Evolutionary conservation across 352 stramenopile species (phyloP).

Genomic region (Phytophthora aleatoria): DNA sequence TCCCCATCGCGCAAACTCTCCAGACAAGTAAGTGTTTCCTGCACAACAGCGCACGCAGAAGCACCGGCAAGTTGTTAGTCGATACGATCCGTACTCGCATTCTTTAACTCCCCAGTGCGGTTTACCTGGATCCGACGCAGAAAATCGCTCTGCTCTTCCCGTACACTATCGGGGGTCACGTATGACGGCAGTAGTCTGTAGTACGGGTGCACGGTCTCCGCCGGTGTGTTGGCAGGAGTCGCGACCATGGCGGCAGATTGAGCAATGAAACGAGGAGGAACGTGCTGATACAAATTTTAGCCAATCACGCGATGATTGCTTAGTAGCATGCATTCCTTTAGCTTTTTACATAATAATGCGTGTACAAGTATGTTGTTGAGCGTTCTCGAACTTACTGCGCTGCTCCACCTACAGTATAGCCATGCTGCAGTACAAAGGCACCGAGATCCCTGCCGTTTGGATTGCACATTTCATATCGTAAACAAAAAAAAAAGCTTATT

Average conservation of each 20-base stretch:
- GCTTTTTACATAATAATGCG: not conserved
- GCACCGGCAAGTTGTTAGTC: not conserved
- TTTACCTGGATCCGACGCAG: conserved; percentile 46
- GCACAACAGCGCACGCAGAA: not conserved
- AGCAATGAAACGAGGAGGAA: conserved; percentile 19
- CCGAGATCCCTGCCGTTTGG: too few relatives aligned
- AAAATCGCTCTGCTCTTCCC: conserved; percentile 47
- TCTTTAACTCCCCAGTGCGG: not conserved
- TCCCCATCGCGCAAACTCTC: conserved; percentile 26
- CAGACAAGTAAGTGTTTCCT: conserved; percentile 51
- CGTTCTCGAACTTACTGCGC: too few relatives aligned
- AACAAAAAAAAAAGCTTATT: too few relatives aligned
- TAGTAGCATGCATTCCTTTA: conserved; percentile 17
- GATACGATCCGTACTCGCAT: not conserved
- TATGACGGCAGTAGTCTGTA: conserved; percentile 69
- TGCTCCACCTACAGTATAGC: too few relatives aligned
- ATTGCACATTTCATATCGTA: too few relatives aligned
- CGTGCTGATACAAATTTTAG: conserved; percentile 7
- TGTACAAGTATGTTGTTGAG: not conserved
- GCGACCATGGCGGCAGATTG: conserved; percentile 17
- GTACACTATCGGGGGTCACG: conserved; percentile 45
- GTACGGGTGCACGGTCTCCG: conserved; percentile 46
- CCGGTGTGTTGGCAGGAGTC: not conserved
- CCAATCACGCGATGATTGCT: conserved; percentile 20
- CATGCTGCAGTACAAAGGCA: too few relatives aligned